Percentiles rank a stretch among this genome's conserved stretches.
These are phyloP conservation scores for Lichtheimia corymbifera DNA, from an alignment of 371 early-diverging fungal genomes.

Conservation along the genomic window DNA sequence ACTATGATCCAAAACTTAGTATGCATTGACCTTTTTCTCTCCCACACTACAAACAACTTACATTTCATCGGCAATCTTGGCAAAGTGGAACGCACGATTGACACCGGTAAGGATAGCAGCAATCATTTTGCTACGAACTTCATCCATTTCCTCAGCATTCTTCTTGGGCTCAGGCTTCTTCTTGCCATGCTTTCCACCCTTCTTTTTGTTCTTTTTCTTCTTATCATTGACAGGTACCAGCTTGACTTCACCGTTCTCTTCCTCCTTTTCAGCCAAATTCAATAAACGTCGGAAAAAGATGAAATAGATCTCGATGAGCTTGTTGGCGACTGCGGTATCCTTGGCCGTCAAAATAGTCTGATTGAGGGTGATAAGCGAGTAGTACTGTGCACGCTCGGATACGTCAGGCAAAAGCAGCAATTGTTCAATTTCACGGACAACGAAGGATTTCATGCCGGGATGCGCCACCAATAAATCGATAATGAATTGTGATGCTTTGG, in stretches of 20 bases:
- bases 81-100: conserved; percentile 93
- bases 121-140: conserved; percentile 81
- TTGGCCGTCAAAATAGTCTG: conserved; percentile 82
- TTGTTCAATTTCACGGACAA: conserved; percentile 85
- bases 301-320: conserved; percentile 89
- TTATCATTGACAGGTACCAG: conserved; percentile 45
- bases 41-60: conserved; percentile 31
- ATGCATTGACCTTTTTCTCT: background rate
- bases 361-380: conserved; percentile 85
- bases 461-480: conserved; percentile 73
- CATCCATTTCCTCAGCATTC: conserved; percentile 53
- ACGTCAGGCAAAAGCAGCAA: conserved; percentile 74
- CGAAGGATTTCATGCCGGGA: conserved; percentile 89
- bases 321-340: conserved; percentile 76
- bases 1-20: conserved; percentile 13
- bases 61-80: conserved; percentile 76
- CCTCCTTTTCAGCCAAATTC: conserved; percentile 38
- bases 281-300: conserved; percentile 84
- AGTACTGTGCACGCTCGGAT: conserved; percentile 82
- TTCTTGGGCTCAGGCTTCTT: conserved; percentile 44
- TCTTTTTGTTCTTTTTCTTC: conserved; percentile 40
- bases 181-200: conserved; percentile 45
- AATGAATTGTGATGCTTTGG: conserved; percentile 78
- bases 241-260: conserved; percentile 48
- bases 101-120: conserved; percentile 94